Conservation (phyloP, 164 flowering plant genomes). For the Nymphaea thermarum region DNA sequence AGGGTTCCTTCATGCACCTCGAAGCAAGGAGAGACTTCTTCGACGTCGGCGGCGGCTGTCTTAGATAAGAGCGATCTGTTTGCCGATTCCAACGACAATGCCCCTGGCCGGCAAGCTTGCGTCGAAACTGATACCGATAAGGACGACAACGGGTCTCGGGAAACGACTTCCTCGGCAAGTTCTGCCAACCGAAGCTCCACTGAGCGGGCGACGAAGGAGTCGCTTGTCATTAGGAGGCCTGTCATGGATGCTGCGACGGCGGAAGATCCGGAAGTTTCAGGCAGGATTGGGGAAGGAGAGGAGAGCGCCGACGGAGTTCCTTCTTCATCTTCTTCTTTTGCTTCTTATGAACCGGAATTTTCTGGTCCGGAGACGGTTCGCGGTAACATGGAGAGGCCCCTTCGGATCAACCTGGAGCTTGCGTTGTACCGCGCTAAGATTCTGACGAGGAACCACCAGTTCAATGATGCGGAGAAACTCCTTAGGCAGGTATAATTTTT, state of each 20-base stretch:
- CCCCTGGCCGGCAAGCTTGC: constrained; percentile 8
- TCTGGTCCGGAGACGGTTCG: constrained; percentile 60
- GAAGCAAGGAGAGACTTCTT: not conserved
- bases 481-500: constrained; percentile 40
- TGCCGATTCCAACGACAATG: constrained; percentile 13
- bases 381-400: constrained; percentile 35
- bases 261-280: not conserved
- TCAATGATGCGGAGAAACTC: constrained; percentile 46
- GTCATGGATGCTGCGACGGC: constrained; percentile 25
- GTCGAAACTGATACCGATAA: constrained; percentile 1
- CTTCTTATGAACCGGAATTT: constrained; percentile 35
- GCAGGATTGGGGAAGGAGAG: constrained; percentile 10
- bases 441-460: constrained; percentile 40
- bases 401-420: constrained; percentile 65
- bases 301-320: not conserved
- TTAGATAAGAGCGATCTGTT: not conserved
- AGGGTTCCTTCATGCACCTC: not conserved
- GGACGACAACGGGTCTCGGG: constrained; percentile 3
- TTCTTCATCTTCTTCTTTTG: constrained; percentile 22
- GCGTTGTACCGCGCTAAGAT: constrained; percentile 72
- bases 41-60: not conserved
- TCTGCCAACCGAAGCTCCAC: not conserved
- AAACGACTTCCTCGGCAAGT: constrained; percentile 8
- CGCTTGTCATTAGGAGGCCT: constrained; percentile 59
- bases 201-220: not conserved